Base-by-base conservation (phyloP, 1,284 basidiomycete species). In the Schizophyllum amplum region DNA sequence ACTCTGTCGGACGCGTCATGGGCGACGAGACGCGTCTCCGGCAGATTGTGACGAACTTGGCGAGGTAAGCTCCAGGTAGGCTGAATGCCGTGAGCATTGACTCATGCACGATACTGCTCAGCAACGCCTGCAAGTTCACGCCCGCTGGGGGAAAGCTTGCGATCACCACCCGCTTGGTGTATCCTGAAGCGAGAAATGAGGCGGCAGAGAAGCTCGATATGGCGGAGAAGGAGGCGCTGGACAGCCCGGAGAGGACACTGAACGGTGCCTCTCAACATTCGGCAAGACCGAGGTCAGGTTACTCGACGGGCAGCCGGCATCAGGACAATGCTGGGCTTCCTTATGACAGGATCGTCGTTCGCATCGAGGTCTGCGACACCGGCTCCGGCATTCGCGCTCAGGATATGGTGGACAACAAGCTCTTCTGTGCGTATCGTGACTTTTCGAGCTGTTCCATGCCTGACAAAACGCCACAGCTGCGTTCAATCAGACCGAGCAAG, bases 61-160 rank as follows among this genome's bases (percentile, higher is more conserved):
- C 33, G 33, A 42, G 33, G 33, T 42, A 17, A n/a, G n/a, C n/a
- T n/a, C n/a, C n/a, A n/a, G n/a, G n/a, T n/a, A n/a, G n/a, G n/a
- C n/a, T n/a, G n/a, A 42, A 17, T 9, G 33, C 17, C 4, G 7
- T 9, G 11, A 9, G 33, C 3, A 17, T 3, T 42, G 33, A 9
- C 17, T 42, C 2, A 17, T 9, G 3, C 4, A 42, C 13, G 33
- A 42, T 4, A 9, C 33, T 9, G 11, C 20, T 4, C 47, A 86
- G 84, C 62, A 88, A 88, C 60, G 86, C 85, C 13, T 87, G 84
- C 70, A 89, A 87, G 70, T 94, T 94, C 67, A 94, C 92, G 0
- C 82, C 84, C 1, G 65, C 80, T 0, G 91, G 91, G 17, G 87
- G 89, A 1, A 81, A 76, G 60, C 72, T 90, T 26, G 74, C 72